These are phyloP conservation scores for Sechiopsis laciniata DNA, from an alignment of 306 rosid genomes.

Conservation along the genomic window DNA sequence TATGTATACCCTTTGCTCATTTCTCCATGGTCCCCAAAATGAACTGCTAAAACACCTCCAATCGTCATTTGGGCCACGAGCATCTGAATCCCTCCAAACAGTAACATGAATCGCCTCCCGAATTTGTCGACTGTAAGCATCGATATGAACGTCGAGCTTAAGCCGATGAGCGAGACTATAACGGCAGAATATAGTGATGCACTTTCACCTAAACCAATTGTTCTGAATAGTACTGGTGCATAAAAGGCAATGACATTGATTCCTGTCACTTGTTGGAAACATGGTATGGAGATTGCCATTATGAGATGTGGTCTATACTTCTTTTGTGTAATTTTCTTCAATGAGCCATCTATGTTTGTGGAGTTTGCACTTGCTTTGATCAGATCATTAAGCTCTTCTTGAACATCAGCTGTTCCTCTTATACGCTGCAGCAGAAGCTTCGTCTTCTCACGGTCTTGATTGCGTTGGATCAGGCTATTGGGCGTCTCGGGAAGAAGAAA, in stretches of 20 bases:
- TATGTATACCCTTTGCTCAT: slow-evolving; percentile 34
- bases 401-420: slow-evolving; percentile 38
- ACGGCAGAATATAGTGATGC: slow-evolving; percentile 41
- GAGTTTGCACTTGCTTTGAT: slow-evolving; percentile 30
- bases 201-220: slow-evolving; percentile 51
- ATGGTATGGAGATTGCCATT: slow-evolving; percentile 46
- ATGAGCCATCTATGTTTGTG: slow-evolving; percentile 20
- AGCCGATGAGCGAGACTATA: slow-evolving; percentile 35
- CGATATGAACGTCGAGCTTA: slow-evolving; percentile 36
- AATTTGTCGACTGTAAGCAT: slow-evolving; percentile 42
- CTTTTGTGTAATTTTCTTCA: slow-evolving; percentile 24
- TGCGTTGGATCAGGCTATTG: slow-evolving; percentile 55
- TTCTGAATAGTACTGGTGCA: slow-evolving; percentile 38
- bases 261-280: slow-evolving; percentile 46
- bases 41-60: slow-evolving; percentile 34
- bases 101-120: slow-evolving; percentile 39
- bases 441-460: slow-evolving; percentile 35
- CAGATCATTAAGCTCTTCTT: slow-evolving; percentile 39
- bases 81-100: slow-evolving; percentile 43
- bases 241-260: slow-evolving; percentile 48
- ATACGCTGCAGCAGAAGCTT: slow-evolving; percentile 43
- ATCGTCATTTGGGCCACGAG: slow-evolving; percentile 27
- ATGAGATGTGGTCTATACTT: slow-evolving; percentile 43
- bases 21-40: slow-evolving; percentile 35
- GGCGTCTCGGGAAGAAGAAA: slow-evolving; percentile 77